These are phyloP conservation scores for Cocos nucifera DNA, from an alignment of 176 grass and related monocot species.

Conservation along the genomic window DNA sequence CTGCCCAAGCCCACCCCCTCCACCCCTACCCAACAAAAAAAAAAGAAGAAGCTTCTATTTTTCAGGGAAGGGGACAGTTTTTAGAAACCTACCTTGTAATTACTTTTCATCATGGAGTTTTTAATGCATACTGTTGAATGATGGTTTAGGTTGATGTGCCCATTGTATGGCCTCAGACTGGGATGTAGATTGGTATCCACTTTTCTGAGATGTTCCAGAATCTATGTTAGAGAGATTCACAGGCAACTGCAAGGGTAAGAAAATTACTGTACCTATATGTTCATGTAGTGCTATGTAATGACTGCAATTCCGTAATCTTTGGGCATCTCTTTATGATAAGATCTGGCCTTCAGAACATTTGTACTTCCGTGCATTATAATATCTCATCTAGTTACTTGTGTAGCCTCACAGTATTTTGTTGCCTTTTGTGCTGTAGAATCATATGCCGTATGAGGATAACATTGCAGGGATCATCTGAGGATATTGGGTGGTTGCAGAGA, in stretches of 20 bases:
- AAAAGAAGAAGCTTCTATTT: no score
- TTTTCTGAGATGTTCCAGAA: slow-evolving; percentile 10
- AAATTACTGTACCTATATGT: slow-evolving; percentile 6
- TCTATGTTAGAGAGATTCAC: slow-evolving; percentile 5
- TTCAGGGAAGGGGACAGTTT: neutral
- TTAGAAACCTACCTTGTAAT: neutral
- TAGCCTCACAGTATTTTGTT: slow-evolving; percentile 5
- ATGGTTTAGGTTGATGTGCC: slow-evolving; percentile 20
- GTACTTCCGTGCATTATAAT: no score
- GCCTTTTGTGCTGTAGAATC: slow-evolving; percentile 33
- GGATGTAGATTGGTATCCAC: slow-evolving; percentile 29
- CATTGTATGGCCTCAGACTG: slow-evolving; percentile 25
- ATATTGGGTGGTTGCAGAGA: slow-evolving; percentile 89
- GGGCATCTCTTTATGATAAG: no score
- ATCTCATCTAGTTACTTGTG: neutral
- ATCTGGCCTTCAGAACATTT: no score
- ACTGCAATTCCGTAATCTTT: no score
- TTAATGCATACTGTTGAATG: neutral
- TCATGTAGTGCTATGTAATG: no score
- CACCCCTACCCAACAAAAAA: no score
- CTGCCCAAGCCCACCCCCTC: no score
- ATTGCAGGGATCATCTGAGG: slow-evolving; percentile 60
- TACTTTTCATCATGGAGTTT: neutral
- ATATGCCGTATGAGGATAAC: slow-evolving; percentile 60
- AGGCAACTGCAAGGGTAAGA: slow-evolving; percentile 24